A percentile compares a stretch with the other conserved stretches of the same genome.
Conservation (phyloP, 805 yeast species). For the Tetrapisispora fleetii region DNA sequence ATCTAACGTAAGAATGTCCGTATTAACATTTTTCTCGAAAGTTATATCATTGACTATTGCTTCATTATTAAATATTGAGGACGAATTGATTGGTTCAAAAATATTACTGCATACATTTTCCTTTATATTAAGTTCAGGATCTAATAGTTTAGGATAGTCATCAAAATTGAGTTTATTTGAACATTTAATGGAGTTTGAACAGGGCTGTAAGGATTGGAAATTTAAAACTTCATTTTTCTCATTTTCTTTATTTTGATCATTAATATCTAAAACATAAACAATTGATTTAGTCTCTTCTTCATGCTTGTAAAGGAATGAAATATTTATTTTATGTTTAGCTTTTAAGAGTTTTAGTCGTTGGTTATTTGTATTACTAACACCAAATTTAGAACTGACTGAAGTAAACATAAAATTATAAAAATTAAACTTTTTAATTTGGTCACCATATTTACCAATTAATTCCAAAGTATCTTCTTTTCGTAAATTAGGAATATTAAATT, state of each 20-base stretch:
- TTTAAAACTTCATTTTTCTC: too few species aligned
- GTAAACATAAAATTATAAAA: slow-evolving; percentile 3
- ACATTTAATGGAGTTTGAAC: not conserved
- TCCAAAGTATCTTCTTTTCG: too few species aligned
- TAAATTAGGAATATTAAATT: not conserved
- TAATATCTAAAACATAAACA: not conserved
- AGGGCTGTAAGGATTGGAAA: not conserved
- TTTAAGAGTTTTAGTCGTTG: not conserved
- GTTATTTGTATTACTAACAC: too few species aligned
- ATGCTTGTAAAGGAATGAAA: not conserved
- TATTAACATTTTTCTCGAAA: not conserved
- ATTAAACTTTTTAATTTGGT: not conserved
- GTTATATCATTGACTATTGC: not conserved
- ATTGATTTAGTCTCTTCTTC: too few species aligned
- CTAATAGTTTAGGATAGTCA: too few species aligned
- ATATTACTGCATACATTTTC: not conserved
- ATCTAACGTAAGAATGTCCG: not conserved
- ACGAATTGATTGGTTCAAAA: not conserved
- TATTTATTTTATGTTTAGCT: slow-evolving; percentile 1
- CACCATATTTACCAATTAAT: not conserved
- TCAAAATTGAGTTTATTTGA: not conserved
- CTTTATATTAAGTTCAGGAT: not conserved
- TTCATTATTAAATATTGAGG: not conserved
- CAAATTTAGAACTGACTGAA: too few species aligned
- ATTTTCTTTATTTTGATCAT: not conserved